Percentiles rank a stretch among this genome's conserved stretches.
These are phyloP conservation scores for Backusella circina DNA, from an alignment of 192 early-diverging fungal species.

Conservation along the genomic window DNA sequence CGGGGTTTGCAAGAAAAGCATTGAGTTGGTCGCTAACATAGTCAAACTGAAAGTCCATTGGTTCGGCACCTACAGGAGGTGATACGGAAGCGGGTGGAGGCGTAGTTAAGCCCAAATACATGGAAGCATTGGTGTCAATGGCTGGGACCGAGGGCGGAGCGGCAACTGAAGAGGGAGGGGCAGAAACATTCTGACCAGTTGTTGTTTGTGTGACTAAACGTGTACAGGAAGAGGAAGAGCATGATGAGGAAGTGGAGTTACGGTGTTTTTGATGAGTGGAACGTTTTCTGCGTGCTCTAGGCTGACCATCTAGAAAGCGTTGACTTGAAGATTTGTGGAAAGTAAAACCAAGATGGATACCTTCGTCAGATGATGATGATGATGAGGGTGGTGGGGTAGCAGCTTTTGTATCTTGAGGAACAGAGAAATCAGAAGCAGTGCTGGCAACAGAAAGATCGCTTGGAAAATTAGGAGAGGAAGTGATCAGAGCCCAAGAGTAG, in stretches of 20 bases:
- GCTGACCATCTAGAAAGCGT: constrained; percentile 10
- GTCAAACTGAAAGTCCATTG: constrained; percentile 9
- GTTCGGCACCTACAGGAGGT: neutral
- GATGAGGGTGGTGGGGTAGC: neutral
- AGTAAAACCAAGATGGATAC: constrained; percentile 1
- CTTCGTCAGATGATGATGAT: neutral
- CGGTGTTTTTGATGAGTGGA: neutral
- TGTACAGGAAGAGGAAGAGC: neutral
- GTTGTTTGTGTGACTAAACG: neutral
- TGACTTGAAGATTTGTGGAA: constrained; percentile 6
- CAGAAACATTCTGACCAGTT: neutral
- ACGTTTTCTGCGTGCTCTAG: neutral
- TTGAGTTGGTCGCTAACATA: constrained; percentile 3
- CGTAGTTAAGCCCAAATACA: neutral
- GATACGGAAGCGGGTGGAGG: neutral
- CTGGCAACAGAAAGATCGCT: neutral
- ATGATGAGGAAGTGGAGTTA: neutral
- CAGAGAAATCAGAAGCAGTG: neutral
- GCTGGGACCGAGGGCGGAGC: neutral
- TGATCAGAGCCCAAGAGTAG: constrained; percentile 16
- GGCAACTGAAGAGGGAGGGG: neutral
- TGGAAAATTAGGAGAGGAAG: neutral
- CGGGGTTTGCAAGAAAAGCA: neutral
- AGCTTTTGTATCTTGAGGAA: neutral
- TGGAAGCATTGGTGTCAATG: neutral